Evolutionary conservation across 495 filamentous ascomycete species (phyloP), one percentile per base, ranked within the genome.

Genomic region (Hypoxylon subgilvum): DNA sequence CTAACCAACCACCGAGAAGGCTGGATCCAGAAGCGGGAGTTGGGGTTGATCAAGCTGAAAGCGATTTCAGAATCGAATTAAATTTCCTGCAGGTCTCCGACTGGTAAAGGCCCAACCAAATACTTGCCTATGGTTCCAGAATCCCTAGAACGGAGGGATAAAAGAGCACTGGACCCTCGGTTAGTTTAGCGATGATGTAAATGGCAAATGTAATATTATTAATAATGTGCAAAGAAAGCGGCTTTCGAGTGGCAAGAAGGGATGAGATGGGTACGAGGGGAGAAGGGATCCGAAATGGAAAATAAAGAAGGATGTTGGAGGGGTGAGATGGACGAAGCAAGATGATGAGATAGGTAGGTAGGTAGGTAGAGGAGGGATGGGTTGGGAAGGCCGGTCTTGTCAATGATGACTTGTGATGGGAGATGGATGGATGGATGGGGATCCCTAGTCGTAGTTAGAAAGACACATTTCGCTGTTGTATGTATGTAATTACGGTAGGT

Each of bases 31-130:
- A 67, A 57, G 49, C 49, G 52, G 60, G 66, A 67, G 66, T 60
- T 58, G 62, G 63, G 60, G 52, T 64, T 63, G 66, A 59, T 65
- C 63, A 60, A 67, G 59, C 56, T 57, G 62, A 65, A 60, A 55
- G 44, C 42, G 50, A 50, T 60, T 51, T 4, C 38, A 49, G 45
- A 44, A 41, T 32, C 40, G 55, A 55, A 61, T 51, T 35, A 61
- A 60, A 42, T 44, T n/a, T n/a, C 48, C 49, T 64, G 52, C 56
- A 51, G 52, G 57, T 53, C 27, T 53, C 48, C 52, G 47, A 36
- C 22, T 47, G n/a, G n/a, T 5, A 48, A 51, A 25, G 36, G 44
- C 43, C 52, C 57, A 59, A 49, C 49, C 49, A 64, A 27, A 28
- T 35, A 44, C 25, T 47, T 39, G n/a, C n/a, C n/a, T n/a, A n/a